Evolutionary conservation across 176 grass and related monocot species (phyloP), one percentile per base, ranked within the genome.

Genomic region (Olyra latifolia): DNA sequence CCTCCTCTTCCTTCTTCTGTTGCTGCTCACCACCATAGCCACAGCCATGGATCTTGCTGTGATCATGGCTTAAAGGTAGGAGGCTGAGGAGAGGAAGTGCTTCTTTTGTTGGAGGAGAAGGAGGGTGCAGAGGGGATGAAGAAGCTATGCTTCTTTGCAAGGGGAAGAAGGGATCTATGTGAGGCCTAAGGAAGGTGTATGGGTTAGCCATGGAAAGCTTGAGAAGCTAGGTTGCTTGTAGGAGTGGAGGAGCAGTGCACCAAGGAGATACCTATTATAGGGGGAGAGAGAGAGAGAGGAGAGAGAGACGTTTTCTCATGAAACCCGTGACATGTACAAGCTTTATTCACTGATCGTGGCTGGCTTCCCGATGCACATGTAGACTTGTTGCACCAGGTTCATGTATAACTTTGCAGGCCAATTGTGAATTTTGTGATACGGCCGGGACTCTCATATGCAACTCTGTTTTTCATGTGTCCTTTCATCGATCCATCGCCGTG

Each of bases 31-130:
- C 7, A 20, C 19, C 25, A 15, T 24, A 30, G 8, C 41, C 63
- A 28, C 78, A 45, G 2, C 67, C 70, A 64, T 75, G 16, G 59
- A 55, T 62, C 60, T 67, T 54, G 45, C 64, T 73, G 22, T 45
- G 43, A 74, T 69, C 78, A 81, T 69, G 17, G 62, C 16, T 69
- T 28, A 78, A 60, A 69, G 90, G 90, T 59, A 87, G 66, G 48
- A 92, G 83, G 35, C 62, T 88, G 28, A 92, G 86, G 55, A 92
- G 86, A 80, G 82, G 90, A 40, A 83, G 62, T 22, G 70, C 74
- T 66, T 79, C 79, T 11, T 69, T 88, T 50, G 54, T 43, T 7
- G 64, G 63, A 45, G 78, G 35, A 41, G 82, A 59, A 27, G 62
- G 65, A 40, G 79, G 56, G 48, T 65, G 38, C 28, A 30, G 65